A percentile compares a stretch with the other conserved stretches of the same genome.
phyloP scores from a whole-genome alignment of 805 yeast species.

The Blastobotrys muscicola region DNA sequence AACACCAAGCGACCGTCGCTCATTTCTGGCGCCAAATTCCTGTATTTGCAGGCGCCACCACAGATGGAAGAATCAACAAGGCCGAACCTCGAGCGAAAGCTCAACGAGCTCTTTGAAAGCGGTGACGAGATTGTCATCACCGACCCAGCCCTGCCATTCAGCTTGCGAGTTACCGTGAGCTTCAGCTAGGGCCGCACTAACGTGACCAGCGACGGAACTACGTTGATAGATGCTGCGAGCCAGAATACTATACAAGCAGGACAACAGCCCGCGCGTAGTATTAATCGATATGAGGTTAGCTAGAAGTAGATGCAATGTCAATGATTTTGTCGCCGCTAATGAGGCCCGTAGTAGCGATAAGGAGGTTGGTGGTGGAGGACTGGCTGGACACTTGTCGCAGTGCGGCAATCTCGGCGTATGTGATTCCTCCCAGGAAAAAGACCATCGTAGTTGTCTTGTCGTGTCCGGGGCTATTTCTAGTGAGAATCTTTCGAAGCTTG shows the following conservation, averaged over 20 bases:
- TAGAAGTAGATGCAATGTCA: slow-evolving; percentile 8
- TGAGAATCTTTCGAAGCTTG: slow-evolving; percentile 25
- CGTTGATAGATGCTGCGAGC: too few species aligned
- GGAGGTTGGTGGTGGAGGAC: slow-evolving; percentile 28
- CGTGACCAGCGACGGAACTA: too few species aligned
- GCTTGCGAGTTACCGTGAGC: slow-evolving; percentile 21
- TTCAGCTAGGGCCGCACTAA: slow-evolving; percentile 6
- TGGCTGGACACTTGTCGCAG: slow-evolving; percentile 50
- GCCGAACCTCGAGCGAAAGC: slow-evolving; percentile 31
- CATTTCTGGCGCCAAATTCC: slow-evolving; percentile 30
- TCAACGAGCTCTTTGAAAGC: slow-evolving; percentile 31
- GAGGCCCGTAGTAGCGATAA: slow-evolving; percentile 41
- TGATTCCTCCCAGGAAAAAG: slow-evolving; percentile 77
- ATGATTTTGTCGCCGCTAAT: slow-evolving; percentile 36
- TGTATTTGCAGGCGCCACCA: slow-evolving; percentile 42
- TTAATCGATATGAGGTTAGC: too few species aligned
- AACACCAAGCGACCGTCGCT: slow-evolving; percentile 38
- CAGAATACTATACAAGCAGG: too few species aligned
- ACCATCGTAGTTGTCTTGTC: slow-evolving; percentile 30
- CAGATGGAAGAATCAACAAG: slow-evolving; percentile 37
- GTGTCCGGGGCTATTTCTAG: slow-evolving; percentile 25
- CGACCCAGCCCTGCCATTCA: slow-evolving; percentile 43
- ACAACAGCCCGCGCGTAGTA: too few species aligned
- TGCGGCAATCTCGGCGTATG: slow-evolving; percentile 74
- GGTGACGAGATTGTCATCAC: slow-evolving; percentile 47